Evolutionary conservation across 192 early-diverging fungal species (phyloP).

Genomic region (Gryganskiella cystojenkinii): DNA sequence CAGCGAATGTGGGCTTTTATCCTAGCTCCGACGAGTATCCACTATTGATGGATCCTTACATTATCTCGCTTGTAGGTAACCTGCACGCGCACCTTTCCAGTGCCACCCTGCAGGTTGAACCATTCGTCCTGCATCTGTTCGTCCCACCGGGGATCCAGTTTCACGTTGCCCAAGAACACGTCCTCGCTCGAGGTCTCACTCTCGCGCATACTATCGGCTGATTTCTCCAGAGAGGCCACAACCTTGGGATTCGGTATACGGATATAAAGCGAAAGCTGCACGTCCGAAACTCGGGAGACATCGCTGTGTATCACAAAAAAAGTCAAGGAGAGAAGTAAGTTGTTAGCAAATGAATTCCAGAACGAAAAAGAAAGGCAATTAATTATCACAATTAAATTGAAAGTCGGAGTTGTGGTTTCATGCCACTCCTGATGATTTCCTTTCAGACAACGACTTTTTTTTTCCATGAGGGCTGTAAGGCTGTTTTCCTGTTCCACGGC

Average conservation of each 20-base stretch:
- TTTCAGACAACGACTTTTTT: too few species aligned
- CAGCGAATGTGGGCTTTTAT: background rate
- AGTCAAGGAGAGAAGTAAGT: background rate
- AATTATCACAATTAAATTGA: too few species aligned
- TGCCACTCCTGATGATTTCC: too few species aligned
- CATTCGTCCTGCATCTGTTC: conserved; percentile 72
- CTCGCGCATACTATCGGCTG: conserved; percentile 49
- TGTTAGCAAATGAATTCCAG: too few species aligned
- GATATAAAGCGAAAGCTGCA: conserved; percentile 69
- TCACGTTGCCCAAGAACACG: conserved; percentile 65
- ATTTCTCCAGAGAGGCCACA: conserved; percentile 49
- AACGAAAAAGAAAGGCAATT: too few species aligned
- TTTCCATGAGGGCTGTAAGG: too few species aligned
- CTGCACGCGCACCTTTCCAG: conserved; percentile 80
- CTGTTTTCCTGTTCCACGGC: too few species aligned
- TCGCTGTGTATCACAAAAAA: conserved; percentile 53
- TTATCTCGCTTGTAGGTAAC: conserved; percentile 78
- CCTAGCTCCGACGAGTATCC: too few species aligned
- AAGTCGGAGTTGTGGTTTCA: background rate
- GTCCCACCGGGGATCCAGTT: conserved; percentile 65
- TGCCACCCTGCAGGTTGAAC: conserved; percentile 71
- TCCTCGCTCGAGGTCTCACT: conserved; percentile 55
- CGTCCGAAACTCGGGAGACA: conserved; percentile 70
- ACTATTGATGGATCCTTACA: conserved; percentile 31
- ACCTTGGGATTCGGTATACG: conserved; percentile 62